Evolutionary conservation across 768 basidiomycete genomes (phyloP), one percentile per base, ranked within the genome.

Genomic region (Psilocybe tampanensis): DNA sequence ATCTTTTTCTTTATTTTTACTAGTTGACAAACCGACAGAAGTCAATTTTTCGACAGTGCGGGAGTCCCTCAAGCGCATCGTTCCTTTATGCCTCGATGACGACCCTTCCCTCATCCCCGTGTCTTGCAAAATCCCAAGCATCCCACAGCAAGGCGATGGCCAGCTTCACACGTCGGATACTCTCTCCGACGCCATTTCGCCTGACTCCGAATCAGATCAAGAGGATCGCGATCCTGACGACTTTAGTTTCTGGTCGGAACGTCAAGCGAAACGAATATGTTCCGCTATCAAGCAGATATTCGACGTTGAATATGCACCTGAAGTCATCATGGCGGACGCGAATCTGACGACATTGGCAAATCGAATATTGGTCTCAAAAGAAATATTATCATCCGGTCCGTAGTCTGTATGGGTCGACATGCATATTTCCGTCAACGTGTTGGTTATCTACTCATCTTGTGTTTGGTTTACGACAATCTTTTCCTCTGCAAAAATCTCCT

Each of bases 281-380:
- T 73, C 76, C 18, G 88, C 86, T 23, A 86, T 96, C 56, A 76
- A 90, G 63, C 84, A 92, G 69, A 83, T 89, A 26, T 98, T 97
- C 72, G 85, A 81, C 22, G 89, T 98, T 39, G 95, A 98, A 66
- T 89, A 94, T 68, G 88, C 87, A 8, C 84, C 87, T 21, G 93
- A 96, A 66, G 94, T 99, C 34, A 81, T 99, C 47, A 79, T 98
- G 45, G 96, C 94, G 2, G 94, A 97, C 66, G 95, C 97, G 23
- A 98, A 98, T 72, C 70, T 98, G 66, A 83, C 86, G n/a, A 79
- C 88, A 23, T 75, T 99, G 58, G 86, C 94, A 2, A 89, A 89
- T 64, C 80, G 94, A 66, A 92, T 99, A 64, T 71, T 95, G 60
- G 82, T 88, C 21, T 90, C 91, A 17, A 91, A 84, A 64, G 80